These are phyloP conservation scores for Purpureocillium takamizusanense DNA, from an alignment of 2,329 filamentous ascomycete genomes.

Conservation along the genomic window DNA sequence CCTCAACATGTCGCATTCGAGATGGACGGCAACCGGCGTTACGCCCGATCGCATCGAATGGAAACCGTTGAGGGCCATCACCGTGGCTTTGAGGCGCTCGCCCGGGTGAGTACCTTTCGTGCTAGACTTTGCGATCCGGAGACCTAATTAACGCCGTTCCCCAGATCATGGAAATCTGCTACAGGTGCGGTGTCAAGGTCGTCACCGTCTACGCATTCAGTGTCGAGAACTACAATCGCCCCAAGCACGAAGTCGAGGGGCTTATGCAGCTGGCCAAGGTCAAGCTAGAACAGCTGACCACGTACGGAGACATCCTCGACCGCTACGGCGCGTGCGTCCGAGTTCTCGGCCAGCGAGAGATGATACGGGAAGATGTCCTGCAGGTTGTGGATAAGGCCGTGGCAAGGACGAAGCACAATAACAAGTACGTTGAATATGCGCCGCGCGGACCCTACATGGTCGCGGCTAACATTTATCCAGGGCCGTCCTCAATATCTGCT, in stretches of 20 bases:
- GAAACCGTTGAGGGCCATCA: conserved; percentile 96
- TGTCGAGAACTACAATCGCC: conserved; percentile 97
- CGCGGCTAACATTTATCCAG: conserved; percentile 21
- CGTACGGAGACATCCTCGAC: conserved; percentile 88
- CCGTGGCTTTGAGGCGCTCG: conserved; percentile 88
- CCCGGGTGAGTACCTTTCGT: conserved; percentile 51
- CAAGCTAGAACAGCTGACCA: conserved; percentile 82
- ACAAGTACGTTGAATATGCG: conserved; percentile 42
- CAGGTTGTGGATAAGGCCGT: conserved; percentile 82
- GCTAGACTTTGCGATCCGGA: neutral
- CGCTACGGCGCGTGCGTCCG: conserved; percentile 84
- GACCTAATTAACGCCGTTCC: conserved; percentile 8
- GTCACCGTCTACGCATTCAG: conserved; percentile 98
- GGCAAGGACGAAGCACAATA: conserved; percentile 79
- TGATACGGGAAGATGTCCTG: conserved; percentile 80
- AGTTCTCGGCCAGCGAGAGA: conserved; percentile 72
- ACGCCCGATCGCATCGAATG: conserved; percentile 81
- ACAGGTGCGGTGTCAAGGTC: conserved; percentile 92
- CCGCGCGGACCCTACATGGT: too few species aligned
- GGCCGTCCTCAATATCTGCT: conserved; percentile 79
- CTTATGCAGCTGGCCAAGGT: conserved; percentile 97
- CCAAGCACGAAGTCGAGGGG: conserved; percentile 91
- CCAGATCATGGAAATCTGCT: conserved; percentile 92
- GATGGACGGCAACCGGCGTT: conserved; percentile 96
- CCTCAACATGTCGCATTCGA: conserved; percentile 97